Conservation (phyloP, 2,329 filamentous ascomycete genomes). For the Hypoxylon sp. region DNA sequence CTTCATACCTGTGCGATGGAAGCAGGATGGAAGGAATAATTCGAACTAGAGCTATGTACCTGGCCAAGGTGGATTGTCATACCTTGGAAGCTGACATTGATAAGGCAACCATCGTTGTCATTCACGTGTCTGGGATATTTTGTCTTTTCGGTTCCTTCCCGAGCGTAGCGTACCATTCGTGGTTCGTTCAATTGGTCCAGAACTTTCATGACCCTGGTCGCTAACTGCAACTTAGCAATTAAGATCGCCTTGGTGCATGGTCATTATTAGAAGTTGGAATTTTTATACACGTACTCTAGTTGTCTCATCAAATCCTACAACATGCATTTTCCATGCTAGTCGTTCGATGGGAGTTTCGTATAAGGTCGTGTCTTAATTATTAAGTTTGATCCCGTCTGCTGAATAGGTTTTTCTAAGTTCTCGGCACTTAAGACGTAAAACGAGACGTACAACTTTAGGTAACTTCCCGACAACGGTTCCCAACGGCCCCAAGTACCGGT, state of each 20-base stretch:
- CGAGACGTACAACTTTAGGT: constrained; percentile 12
- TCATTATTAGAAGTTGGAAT: constrained; percentile 5
- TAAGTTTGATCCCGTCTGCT: constrained; percentile 11
- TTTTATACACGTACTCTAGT: background rate
- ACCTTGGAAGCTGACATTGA: constrained; percentile 12
- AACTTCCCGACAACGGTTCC: constrained; percentile 16
- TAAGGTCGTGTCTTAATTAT: constrained; percentile 1
- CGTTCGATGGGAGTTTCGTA: background rate
- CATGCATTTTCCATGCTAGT: background rate
- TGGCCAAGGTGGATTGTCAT: constrained; percentile 9
- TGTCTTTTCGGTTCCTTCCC: constrained; percentile 17
- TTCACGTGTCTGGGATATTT: constrained; percentile 16
- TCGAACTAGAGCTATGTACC: constrained; percentile 2
- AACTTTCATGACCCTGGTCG: constrained; percentile 4
- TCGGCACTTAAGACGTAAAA: constrained; percentile 30
- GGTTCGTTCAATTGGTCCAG: constrained; percentile 20
- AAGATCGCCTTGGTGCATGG: constrained; percentile 18
- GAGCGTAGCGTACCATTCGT: constrained; percentile 19
- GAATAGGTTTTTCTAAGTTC: constrained; percentile 11
- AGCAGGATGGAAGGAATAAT: constrained; percentile 33
- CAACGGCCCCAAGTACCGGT: constrained; percentile 19
- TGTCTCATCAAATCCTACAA: background rate
- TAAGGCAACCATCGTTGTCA: constrained; percentile 13
- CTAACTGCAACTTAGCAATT: constrained; percentile 28
- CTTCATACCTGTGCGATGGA: constrained; percentile 7